Percentiles rank a stretch among this genome's conserved stretches.
Conservation (phyloP, 2,329 filamentous ascomycete genomes). For the Sarocladium oryzae region DNA sequence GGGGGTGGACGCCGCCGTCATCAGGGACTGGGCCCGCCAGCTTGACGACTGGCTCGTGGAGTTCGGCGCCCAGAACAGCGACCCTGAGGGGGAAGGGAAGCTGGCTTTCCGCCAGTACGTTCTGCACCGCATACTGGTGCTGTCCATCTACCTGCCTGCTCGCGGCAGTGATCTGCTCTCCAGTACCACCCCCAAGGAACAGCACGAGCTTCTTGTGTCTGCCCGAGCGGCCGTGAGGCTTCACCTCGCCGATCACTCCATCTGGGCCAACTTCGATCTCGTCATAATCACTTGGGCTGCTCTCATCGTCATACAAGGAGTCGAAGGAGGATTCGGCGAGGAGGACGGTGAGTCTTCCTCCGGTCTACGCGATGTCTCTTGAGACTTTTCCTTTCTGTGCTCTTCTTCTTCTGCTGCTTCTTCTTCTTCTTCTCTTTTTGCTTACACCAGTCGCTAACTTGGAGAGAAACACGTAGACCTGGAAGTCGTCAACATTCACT, state of each 20-base stretch:
- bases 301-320: constrained; percentile 34
- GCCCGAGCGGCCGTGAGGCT: constrained; percentile 33
- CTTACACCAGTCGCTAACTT: no score
- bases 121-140: constrained; percentile 32
- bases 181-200: constrained; percentile 30
- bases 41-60: constrained; percentile 35
- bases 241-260: constrained; percentile 32
- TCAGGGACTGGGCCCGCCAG: constrained; percentile 34
- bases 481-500: constrained; percentile 21
- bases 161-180: constrained; percentile 32
- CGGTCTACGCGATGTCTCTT: background rate
- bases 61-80: constrained; percentile 24
- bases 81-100: constrained; percentile 26
- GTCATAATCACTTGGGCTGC: constrained; percentile 39
- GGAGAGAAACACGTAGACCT: no score
- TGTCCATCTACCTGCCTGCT: constrained; percentile 37
- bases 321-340: constrained; percentile 33
- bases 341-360: constrained; percentile 22
- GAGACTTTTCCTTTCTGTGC: background rate
- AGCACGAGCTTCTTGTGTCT: constrained; percentile 34
- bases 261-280: constrained; percentile 38
- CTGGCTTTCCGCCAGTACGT: constrained; percentile 35
- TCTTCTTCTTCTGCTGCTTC: background rate
- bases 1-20: constrained; percentile 32
- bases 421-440: no score